Evolutionary conservation across 2,329 filamentous ascomycete species (phyloP), one percentile per base, ranked within the genome.

Genomic region (Myrmaecium sp.): DNA sequence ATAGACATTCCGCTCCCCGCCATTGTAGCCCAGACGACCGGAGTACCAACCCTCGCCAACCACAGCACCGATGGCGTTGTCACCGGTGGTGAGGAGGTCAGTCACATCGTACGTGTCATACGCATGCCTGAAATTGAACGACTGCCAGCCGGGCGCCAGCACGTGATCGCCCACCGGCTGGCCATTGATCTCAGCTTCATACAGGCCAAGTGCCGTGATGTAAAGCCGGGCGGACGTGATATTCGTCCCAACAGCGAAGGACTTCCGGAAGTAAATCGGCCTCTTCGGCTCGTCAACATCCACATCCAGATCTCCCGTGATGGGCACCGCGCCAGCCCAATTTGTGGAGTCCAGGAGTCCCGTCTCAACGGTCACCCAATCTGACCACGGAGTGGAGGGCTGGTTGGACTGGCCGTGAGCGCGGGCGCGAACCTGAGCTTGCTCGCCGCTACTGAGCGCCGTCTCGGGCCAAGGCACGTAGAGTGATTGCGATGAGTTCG

Each of bases 51-150:
- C 62, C 33, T 64, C 60, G 2, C 48, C 60, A 13, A 64, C 47
- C 9, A 52, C 47, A 3, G 54, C 46, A 1, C 47, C 54, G 17
- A 64, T 41, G 0, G 42, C 43, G 35, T 66, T 66, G 1, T 36
- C 22, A 2, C 39, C 40, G 6, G 30, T 15, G 3, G 28, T 30
- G 1, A 68, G 30, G 0, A 61, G 44, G 1, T 45, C 32, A 0
- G 54, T 56, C 2, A 69, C 57, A 32, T 70, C 62, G 29, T 61
- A 64, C 0, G 57, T 61, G 29, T 69, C 55, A 32, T 69, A 72
- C 1, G 54, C 46, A n/a, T 61, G 52, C 1, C 64, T 51, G 24
- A 58, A 42, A 0, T 54, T 43, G 33, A 69, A 70, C 3, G 54
- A 55, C 22, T 59, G 57, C 59, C 62, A 69, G 0, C 64, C 64